Base-by-base conservation (phyloP, 148 eudicot species). In the Oxyria digyna region DNA sequence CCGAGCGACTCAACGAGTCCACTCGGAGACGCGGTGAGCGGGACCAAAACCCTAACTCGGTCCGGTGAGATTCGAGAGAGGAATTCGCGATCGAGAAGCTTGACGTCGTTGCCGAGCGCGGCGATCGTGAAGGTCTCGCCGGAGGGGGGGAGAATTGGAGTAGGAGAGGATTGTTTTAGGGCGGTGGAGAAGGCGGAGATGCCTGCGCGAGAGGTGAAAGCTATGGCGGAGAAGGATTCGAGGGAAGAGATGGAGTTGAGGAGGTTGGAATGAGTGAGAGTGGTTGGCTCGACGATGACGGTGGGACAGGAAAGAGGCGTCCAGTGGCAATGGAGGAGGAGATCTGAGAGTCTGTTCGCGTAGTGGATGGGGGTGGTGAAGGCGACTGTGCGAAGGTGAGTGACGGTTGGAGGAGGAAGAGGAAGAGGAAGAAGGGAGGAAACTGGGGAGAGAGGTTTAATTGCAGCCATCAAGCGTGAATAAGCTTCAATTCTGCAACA, bases 121-220 rank as follows among this genome's bases (percentile, higher is more conserved):
- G 85, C 73, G 69, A 87, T 4, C 0, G 67, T 79, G 81, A 91
- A 79, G 2, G 27, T 41, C 0, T 69, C 77, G 31, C 81, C 87
- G 68, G 49, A 17, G 33, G 81, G 71, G 64, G 79, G 4, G n/a
- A 82, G 72, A 7, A 31, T 29, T 0, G 78, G 80, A 0, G 83
- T 78, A 8, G 69, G 15, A 0, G 41, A 20, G 73, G 68, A 1
- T 14, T 62, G 32, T 8, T 72, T 20, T 10, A 87, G 69, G 67
- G 89, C 95, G 70, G 81, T 31, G 32, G 72, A 46, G 77, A 91
- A 86, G 43, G 95, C 81, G 54, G 95, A 8, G 80, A 91, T 86
- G 18, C 95, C 97, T 49, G 87, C 46, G 70, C 96, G 79, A 29
- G 96, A 91, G 69, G 96, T 86, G 90, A 91, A 91, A 0, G 96